A percentile compares a stretch with the other conserved stretches of the same genome.
phyloP scores from a whole-genome alignment of 1,284 basidiomycete genomes.

The Malassezia vespertilionis region DNA sequence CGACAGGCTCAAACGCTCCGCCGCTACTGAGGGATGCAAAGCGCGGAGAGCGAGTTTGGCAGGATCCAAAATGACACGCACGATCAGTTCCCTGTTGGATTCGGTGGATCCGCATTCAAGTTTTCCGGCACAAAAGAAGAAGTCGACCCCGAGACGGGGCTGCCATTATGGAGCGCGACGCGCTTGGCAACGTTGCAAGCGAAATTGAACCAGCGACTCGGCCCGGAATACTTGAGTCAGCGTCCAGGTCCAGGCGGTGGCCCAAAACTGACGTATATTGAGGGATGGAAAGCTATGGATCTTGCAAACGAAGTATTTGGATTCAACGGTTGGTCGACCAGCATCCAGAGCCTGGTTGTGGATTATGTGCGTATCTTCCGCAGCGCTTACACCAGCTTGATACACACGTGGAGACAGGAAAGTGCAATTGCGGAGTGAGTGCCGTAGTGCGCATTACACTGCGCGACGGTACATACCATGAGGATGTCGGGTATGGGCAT shows the following conservation, averaged over 20 bases:
- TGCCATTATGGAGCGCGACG: constrained; percentile 22
- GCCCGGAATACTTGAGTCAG: constrained; percentile 82
- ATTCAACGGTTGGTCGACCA: constrained; percentile 93
- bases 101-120: constrained; percentile 2
- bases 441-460: constrained; percentile 78
- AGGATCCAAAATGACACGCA: neutral
- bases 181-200: constrained; percentile 61
- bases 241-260: constrained; percentile 67
- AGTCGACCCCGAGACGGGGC: constrained; percentile 7
- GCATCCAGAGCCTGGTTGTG: constrained; percentile 64
- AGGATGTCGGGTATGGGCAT: constrained; percentile 68
- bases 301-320: constrained; percentile 96
- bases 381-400: constrained; percentile 21
- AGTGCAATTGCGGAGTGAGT: constrained; percentile 63
- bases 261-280: constrained; percentile 76
- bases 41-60: neutral
- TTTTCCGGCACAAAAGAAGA: neutral
- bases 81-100: constrained; percentile 9
- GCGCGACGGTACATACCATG: constrained; percentile 76
- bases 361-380: constrained; percentile 54
- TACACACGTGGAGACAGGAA: constrained; percentile 55
- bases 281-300: constrained; percentile 69
- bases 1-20: constrained; percentile 2
- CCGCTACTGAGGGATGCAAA: neutral
- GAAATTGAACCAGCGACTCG: constrained; percentile 74